These are phyloP conservation scores for Vanderwaltozyma polyspora DNA, from an alignment of 805 yeast species.

Conservation along the genomic window DNA sequence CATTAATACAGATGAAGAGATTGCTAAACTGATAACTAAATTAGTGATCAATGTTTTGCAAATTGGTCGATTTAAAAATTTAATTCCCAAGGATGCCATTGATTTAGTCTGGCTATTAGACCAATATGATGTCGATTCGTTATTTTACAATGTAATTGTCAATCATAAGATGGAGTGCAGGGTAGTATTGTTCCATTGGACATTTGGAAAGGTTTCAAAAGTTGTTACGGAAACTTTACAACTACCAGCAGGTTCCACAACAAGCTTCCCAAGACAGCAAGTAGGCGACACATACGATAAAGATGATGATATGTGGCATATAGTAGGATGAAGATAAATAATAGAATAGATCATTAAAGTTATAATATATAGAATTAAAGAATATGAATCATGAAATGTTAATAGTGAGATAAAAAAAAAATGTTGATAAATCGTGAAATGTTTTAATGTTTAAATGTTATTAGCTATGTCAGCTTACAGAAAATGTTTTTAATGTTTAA, in stretches of 20 bases:
- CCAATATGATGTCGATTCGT: conserved; percentile 20
- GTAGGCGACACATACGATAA: not conserved
- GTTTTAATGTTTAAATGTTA: too few species aligned
- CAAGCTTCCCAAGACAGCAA: not conserved
- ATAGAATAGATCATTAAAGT: not conserved
- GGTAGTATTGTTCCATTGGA: conserved; percentile 8
- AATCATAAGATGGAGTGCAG: conserved; percentile 7
- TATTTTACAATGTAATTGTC: conserved; percentile 15
- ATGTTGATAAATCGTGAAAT: too few species aligned
- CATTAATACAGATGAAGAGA: conserved; percentile 1
- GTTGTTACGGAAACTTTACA: conserved; percentile 11
- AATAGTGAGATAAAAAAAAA: too few species aligned
- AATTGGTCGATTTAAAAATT: conserved; percentile 8
- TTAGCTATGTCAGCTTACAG: too few species aligned
- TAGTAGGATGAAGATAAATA: not conserved
- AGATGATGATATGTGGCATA: conserved; percentile 3
- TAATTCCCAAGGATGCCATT: conserved; percentile 10
- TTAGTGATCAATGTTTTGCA: conserved; percentile 10
- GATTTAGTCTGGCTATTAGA: conserved; percentile 14
- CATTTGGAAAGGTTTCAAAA: conserved; percentile 3
- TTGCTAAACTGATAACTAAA: conserved; percentile 11
- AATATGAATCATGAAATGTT: too few species aligned
- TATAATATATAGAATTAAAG: too few species aligned
- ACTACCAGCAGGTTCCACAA: conserved; percentile 5
- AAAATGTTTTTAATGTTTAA: too few species aligned